Conservation (phyloP, 495 filamentous ascomycete species). For the Darksidea phi region DNA sequence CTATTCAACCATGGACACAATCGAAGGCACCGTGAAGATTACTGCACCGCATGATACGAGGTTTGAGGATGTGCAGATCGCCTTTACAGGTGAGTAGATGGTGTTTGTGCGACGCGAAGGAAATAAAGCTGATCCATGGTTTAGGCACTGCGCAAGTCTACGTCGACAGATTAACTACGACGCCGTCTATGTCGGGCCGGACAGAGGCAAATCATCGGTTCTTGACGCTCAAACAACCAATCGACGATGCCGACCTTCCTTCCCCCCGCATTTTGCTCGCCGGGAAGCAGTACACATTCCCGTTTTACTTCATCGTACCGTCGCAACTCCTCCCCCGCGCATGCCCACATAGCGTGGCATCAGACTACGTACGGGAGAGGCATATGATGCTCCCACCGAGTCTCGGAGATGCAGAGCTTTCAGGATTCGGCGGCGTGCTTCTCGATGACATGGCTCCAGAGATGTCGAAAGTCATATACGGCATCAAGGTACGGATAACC, state of each 20-base stretch:
- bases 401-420: constrained; percentile 61
- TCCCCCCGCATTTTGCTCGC: constrained; percentile 65
- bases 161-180: constrained; percentile 52
- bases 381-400: constrained; percentile 81
- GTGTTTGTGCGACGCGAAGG: not conserved
- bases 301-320: constrained; percentile 88
- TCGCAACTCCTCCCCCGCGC: constrained; percentile 60
- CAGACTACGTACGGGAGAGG: constrained; percentile 61
- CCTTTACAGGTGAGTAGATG: constrained; percentile 64
- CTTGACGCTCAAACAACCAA: constrained; percentile 78
- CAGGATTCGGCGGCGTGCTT: constrained; percentile 51
- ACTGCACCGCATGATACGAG: constrained; percentile 62
- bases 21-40: constrained; percentile 59
- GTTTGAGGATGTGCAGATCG: constrained; percentile 80
- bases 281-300: constrained; percentile 66
- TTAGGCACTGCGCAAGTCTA: constrained; percentile 51
- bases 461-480: constrained; percentile 77
- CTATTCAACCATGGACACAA: constrained; percentile 61
- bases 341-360: constrained; percentile 58
- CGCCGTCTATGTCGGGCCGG: constrained; percentile 50
- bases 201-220: constrained; percentile 63
- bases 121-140: not conserved
- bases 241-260: constrained; percentile 66
- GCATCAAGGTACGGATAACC: constrained; percentile 57
- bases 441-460: constrained; percentile 81